Evolutionary conservation across 2,329 filamentous ascomycete genomes (phyloP), one percentile per base, ranked within the genome.

Genomic region (Talaromyces sp.): DNA sequence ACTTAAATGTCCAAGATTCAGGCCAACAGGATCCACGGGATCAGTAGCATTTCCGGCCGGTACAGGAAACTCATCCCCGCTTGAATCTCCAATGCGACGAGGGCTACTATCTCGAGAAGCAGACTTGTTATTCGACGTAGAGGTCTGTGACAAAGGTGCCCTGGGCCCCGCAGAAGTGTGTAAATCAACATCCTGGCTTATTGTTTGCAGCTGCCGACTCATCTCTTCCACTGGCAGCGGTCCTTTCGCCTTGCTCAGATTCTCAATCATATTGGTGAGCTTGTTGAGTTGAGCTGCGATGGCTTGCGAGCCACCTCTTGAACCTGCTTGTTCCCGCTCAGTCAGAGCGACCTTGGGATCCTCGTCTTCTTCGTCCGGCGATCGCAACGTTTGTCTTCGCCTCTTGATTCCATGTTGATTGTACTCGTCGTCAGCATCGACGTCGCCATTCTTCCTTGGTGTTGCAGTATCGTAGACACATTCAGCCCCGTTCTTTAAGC

Each of bases 281-380:
- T 76, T 75, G 58, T 75, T 72, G 37, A 78, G 63, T 50, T 76
- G 73, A 11, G 72, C 67, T 61, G 76, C 74, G 57, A 78, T 77
- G 11, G 72, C 73, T 19, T 72, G 66, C 8, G 72, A 67, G 40
- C 70, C 66, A 11, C 63, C 57, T 52, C 65, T 71, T 51, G 65
- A 63, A 17, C 67, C 66, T 9, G 46, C 56, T 36, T 64, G 61
- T 31, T 69, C 65, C 33, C 56, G 66, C 36, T 71, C 48, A 56
- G 67, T 64, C 31, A 71, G 69, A 1, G 70, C 63, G 9, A 71
- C 67, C 22, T 71, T 68, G 2, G 73, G 35, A 11, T 74, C 70
- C 13, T 70, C 67, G 3, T 70, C 65, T 53, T 69, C 68, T 2
- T 69, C 67, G 5, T 73, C 69, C 17, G 67, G 40, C 9, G 62